phyloP scores from a whole-genome alignment of 768 basidiomycete genomes.

The Amanita phalloides region DNA sequence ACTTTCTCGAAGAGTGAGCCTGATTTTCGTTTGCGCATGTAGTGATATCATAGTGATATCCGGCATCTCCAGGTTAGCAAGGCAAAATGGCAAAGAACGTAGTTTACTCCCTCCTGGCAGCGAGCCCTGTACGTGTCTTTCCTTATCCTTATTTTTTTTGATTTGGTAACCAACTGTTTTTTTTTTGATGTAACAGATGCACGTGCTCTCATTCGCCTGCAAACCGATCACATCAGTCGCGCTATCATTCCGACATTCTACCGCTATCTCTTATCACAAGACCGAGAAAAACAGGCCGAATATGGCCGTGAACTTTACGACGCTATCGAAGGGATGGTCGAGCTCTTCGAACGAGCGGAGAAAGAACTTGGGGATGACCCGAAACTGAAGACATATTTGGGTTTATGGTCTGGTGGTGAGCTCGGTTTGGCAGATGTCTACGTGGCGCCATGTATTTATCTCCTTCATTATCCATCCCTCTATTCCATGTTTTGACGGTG shows the following conservation, averaged over 20 bases:
- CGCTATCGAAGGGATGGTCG: constrained; percentile 37
- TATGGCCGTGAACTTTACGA: constrained; percentile 47
- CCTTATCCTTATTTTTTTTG: neutral
- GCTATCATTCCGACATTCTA: constrained; percentile 63
- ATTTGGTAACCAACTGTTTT: too few species aligned
- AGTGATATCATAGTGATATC: neutral
- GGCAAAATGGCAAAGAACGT: constrained; percentile 24
- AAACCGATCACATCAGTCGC: constrained; percentile 59
- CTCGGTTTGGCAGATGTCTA: constrained; percentile 59
- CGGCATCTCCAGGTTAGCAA: neutral
- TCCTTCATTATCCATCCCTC: neutral
- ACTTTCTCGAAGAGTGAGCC: constrained; percentile 67
- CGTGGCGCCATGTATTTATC: constrained; percentile 29
- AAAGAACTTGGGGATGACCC: constrained; percentile 15
- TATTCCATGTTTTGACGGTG: constrained; percentile 17
- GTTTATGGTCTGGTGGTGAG: constrained; percentile 50
- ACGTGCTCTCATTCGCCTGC: constrained; percentile 56
- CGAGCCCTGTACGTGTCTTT: constrained; percentile 44
- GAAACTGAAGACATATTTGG: constrained; percentile 27
- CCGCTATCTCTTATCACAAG: constrained; percentile 64
- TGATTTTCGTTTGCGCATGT: neutral
- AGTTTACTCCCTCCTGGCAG: constrained; percentile 46
- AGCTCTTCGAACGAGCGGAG: constrained; percentile 48
- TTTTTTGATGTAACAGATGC: constrained; percentile 34
- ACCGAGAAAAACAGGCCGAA: constrained; percentile 36